Percentiles rank a stretch among this genome's conserved stretches.
These are phyloP conservation scores for Rhamnella rubrinervis DNA, from an alignment of 331 rosid species.

Conservation along the genomic window DNA sequence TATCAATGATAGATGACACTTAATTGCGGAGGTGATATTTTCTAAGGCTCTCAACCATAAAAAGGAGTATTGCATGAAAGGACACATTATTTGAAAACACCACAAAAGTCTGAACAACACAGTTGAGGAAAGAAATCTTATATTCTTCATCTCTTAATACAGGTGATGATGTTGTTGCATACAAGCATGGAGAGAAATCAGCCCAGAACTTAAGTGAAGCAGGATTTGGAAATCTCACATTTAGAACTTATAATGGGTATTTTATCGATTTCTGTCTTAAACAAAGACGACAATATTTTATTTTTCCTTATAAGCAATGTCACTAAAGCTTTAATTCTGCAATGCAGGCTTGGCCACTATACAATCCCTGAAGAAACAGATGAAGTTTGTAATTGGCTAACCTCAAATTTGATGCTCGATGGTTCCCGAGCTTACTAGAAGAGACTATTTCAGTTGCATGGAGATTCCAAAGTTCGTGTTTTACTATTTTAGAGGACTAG, in stretches of 20 bases:
- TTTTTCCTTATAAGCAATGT: conserved; percentile 14
- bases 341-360: conserved; percentile 87
- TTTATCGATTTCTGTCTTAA: conserved; percentile 15
- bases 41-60: no score
- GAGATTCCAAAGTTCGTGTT: conserved; percentile 17
- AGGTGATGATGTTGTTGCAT: conserved; percentile 88
- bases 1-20: no score
- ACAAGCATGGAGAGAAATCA: conserved; percentile 71
- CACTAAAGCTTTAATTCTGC: conserved; percentile 1
- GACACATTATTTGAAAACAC: no score
- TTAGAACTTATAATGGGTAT: conserved; percentile 80
- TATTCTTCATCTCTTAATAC: conserved; percentile 23
- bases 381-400: conserved; percentile 84
- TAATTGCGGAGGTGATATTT: no score
- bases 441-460: not conserved
- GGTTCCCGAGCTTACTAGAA: conserved; percentile 56
- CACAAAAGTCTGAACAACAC: no score
- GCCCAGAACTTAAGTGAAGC: conserved; percentile 66
- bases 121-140: no score
- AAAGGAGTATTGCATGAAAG: no score
- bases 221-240: conserved; percentile 79
- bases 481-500: conserved; percentile 22
- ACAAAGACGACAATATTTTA: conserved; percentile 14
- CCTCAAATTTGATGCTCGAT: conserved; percentile 63
- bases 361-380: conserved; percentile 91